Evolutionary conservation across 2,329 filamentous ascomycete genomes (phyloP).

Genomic region (Chalara sp.): DNA sequence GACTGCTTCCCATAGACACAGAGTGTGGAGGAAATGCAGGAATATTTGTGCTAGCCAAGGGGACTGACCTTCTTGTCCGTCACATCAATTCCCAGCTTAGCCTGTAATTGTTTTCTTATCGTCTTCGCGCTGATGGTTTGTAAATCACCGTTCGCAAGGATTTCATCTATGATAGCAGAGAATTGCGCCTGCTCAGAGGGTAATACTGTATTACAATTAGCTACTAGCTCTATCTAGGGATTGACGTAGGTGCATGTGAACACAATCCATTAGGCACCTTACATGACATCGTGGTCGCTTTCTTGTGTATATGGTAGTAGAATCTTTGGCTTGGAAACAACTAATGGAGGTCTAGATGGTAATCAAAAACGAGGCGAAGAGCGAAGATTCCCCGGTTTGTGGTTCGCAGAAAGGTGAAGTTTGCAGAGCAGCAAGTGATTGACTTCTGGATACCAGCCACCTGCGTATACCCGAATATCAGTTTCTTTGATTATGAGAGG

Average conservation of each 20-base stretch:
- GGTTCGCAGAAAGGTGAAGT: not conserved
- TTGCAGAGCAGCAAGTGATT: not conserved
- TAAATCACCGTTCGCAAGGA: slow-evolving; percentile 29
- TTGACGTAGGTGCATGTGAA: not conserved
- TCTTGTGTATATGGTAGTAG: not conserved
- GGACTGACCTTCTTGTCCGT: slow-evolving; percentile 29
- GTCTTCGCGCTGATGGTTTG: slow-evolving; percentile 31
- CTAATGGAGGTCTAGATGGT: not conserved
- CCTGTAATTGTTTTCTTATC: slow-evolving; percentile 29
- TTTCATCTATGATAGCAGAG: slow-evolving; percentile 31
- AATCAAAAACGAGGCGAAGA: not conserved
- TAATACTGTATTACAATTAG: slow-evolving; percentile 17
- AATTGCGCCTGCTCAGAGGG: slow-evolving; percentile 25
- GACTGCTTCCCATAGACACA: too few species aligned
- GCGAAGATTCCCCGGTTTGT: not conserved
- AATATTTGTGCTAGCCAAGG: not conserved
- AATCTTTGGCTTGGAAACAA: not conserved
- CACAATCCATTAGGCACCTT: not conserved
- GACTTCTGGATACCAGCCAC: too few species aligned
- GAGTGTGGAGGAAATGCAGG: too few species aligned
- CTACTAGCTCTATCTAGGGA: not conserved
- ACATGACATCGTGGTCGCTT: not conserved
- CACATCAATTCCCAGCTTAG: slow-evolving; percentile 27
- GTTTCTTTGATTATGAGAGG: too few species aligned
- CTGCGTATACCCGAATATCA: too few species aligned